Conservation (phyloP, 805 yeast species). For the Wickerhamiella dianesei region DNA sequence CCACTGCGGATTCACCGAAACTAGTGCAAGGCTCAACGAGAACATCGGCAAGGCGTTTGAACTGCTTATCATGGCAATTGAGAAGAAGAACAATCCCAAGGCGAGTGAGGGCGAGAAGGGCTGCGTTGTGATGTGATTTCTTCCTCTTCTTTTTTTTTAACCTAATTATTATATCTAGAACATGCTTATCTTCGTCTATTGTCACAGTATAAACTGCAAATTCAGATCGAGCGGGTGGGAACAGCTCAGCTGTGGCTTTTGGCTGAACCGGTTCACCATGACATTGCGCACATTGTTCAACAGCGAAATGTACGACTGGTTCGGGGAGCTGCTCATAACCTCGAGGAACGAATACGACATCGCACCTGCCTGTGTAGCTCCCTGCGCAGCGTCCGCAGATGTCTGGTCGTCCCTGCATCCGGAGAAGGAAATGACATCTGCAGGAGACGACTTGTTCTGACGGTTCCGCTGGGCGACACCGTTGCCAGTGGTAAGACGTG, state of each 20-base stretch:
- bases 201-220: conserved; percentile 35
- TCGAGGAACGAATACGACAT: conserved; percentile 67
- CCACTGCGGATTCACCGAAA: conserved; percentile 63
- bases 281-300: conserved; percentile 57
- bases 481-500: conserved; percentile 11
- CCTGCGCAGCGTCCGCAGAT: conserved; percentile 65
- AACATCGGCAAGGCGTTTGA: conserved; percentile 55
- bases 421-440: conserved; percentile 61
- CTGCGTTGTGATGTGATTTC: conserved; percentile 33
- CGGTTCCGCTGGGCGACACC: conserved; percentile 7
- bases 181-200: too few species aligned
- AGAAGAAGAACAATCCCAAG: conserved; percentile 42
- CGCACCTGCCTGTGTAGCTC: conserved; percentile 67
- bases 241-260: conserved; percentile 70
- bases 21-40: conserved; percentile 66
- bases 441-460: conserved; percentile 52
- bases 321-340: conserved; percentile 46
- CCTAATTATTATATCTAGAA: not conserved
- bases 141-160: not conserved
- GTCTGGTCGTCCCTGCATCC: conserved; percentile 82
- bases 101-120: conserved; percentile 34
- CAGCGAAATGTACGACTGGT: conserved; percentile 54
- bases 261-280: conserved; percentile 51
- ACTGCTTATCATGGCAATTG: conserved; percentile 46
- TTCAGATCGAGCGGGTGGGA: conserved; percentile 69